phyloP scores from a whole-genome alignment of 1,284 basidiomycete genomes.

The Apiotrichum veenhuisii region DNA sequence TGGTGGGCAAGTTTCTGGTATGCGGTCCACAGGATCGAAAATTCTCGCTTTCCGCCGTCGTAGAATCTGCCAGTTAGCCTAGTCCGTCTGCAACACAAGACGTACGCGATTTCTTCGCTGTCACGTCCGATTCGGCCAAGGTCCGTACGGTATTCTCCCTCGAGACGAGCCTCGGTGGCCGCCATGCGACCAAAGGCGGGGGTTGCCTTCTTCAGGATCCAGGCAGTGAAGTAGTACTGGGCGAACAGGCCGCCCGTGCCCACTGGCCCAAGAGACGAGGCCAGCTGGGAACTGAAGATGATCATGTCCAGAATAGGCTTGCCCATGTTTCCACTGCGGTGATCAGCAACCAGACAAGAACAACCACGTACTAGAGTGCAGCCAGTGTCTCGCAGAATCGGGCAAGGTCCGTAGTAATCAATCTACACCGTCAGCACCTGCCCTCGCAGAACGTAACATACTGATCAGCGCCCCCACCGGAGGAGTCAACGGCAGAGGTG shows the following conservation, averaged over 20 bases:
- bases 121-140: conserved; percentile 85
- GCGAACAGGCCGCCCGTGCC: conserved; percentile 72
- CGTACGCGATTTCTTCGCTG: conserved; percentile 87
- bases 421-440: conserved; percentile 52
- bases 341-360: conserved; percentile 6
- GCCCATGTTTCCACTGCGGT: conserved; percentile 65
- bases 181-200: conserved; percentile 92
- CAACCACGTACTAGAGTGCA: conserved; percentile 71
- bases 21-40: conserved; percentile 73
- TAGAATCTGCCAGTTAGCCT: conserved; percentile 66
- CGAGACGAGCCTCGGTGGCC: conserved; percentile 74
- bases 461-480: conserved; percentile 72
- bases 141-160: conserved; percentile 86
- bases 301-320: conserved; percentile 89
- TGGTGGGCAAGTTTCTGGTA: conserved; percentile 81
- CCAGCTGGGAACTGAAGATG: conserved; percentile 89
- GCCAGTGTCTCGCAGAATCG: conserved; percentile 84
- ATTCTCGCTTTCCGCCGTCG: conserved; percentile 79
- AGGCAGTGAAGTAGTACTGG: conserved; percentile 82
- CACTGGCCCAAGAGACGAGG: conserved; percentile 70
- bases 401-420: conserved; percentile 89
- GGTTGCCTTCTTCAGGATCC: conserved; percentile 77
- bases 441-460: conserved; percentile 34
- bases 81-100: conserved; percentile 20
- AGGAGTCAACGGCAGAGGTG: conserved; percentile 49